These are phyloP conservation scores for Solanum chmielewskii DNA, from an alignment of 257 asterid species.

Conservation along the genomic window DNA sequence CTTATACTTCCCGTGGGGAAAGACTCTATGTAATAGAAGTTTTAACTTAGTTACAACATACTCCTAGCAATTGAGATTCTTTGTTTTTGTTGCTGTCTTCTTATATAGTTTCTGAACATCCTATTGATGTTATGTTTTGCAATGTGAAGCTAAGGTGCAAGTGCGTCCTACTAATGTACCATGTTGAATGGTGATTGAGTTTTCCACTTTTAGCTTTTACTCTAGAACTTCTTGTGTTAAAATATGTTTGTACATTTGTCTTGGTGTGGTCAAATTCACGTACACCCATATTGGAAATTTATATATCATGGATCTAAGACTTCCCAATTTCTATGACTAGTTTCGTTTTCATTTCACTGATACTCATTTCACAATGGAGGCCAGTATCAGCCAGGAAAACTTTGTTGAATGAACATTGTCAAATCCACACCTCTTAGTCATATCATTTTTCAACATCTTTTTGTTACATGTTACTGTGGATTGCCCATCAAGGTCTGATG, in stretches of 20 bases:
- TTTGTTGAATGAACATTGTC: not conserved
- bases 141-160: not conserved
- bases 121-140: not conserved
- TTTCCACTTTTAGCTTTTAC: not conserved
- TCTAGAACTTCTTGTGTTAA: not conserved
- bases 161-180: not conserved
- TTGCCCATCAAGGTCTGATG: not conserved
- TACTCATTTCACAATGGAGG: not conserved
- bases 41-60: not conserved
- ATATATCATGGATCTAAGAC: not conserved
- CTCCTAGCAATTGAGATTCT: not conserved
- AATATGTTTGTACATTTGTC: not conserved
- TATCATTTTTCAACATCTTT: not conserved
- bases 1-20: not conserved
- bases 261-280: not conserved
- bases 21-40: not conserved
- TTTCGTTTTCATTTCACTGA: not conserved
- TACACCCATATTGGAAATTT: not conserved
- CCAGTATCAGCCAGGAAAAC: not conserved
- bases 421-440: not conserved
- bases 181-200: not conserved
- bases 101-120: not conserved
- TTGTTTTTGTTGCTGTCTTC: not conserved
- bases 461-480: not conserved
- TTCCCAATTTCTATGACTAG: not conserved